Evolutionary conservation across 1,284 basidiomycete species (phyloP).

Genomic region (Pyrrhoderma noxium): DNA sequence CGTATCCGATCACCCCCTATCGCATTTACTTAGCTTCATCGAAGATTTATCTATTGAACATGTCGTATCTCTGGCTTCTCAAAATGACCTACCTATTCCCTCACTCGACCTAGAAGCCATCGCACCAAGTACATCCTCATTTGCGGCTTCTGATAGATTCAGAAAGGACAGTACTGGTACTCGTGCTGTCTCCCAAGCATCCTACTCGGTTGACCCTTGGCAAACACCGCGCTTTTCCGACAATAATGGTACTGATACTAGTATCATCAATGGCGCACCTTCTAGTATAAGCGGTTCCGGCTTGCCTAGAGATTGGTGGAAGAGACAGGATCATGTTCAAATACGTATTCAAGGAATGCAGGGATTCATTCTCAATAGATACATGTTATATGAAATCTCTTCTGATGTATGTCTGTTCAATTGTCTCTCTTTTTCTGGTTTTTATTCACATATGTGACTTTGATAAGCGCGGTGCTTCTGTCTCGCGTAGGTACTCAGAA

Average conservation of each 20-base stretch:
- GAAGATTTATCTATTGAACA: slow-evolving; percentile 75
- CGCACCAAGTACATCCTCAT: slow-evolving; percentile 43
- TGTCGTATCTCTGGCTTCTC: slow-evolving; percentile 63
- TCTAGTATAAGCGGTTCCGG: slow-evolving; percentile 65
- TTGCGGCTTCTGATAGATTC: slow-evolving; percentile 33
- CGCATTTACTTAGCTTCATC: slow-evolving; percentile 5
- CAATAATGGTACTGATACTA: slow-evolving; percentile 19
- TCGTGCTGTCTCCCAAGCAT: slow-evolving; percentile 26
- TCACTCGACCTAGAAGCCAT: slow-evolving; percentile 57
- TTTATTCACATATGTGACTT: slow-evolving; percentile 5
- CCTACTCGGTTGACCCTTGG: slow-evolving; percentile 67
- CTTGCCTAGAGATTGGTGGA: slow-evolving; percentile 78
- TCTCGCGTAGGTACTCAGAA: slow-evolving; percentile 79
- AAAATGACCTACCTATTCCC: slow-evolving; percentile 65
- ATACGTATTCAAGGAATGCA: slow-evolving; percentile 76
- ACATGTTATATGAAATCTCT: slow-evolving; percentile 72
- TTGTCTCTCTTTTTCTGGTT: slow-evolving; percentile 5
- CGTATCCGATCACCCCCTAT: slow-evolving; percentile 15
- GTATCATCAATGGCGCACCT: slow-evolving; percentile 37
- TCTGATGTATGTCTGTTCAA: slow-evolving; percentile 56
- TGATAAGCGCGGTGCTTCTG: slow-evolving; percentile 51
- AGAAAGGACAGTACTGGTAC: slow-evolving; percentile 36
- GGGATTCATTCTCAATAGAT: slow-evolving; percentile 81
- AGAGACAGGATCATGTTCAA: slow-evolving; percentile 62
- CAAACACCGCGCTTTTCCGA: slow-evolving; percentile 30